These are phyloP conservation scores for Candida labiduridarum DNA, from an alignment of 1,139 yeast species.

Conservation along the genomic window DNA sequence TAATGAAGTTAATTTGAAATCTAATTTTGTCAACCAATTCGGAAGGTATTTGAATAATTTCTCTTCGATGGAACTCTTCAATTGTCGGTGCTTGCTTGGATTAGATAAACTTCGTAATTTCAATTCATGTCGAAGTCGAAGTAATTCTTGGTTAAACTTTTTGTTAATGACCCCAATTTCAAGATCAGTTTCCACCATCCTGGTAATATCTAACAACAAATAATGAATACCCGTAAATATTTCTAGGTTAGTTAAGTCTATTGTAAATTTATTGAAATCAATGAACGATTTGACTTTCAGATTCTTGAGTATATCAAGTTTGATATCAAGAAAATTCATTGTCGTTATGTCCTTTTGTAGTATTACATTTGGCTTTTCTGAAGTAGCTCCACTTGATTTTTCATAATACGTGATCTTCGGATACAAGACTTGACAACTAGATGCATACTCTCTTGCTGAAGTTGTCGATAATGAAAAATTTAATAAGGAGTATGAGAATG, in stretches of 20 bases:
- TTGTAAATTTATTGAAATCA: constrained; percentile 23
- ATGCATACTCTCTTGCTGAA: constrained; percentile 35
- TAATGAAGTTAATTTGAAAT: constrained; percentile 33
- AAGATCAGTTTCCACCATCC: constrained; percentile 28
- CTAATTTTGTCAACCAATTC: constrained; percentile 44
- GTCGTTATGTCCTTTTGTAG: constrained; percentile 24
- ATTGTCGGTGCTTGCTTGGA: not conserved
- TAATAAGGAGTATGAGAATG: constrained; percentile 41
- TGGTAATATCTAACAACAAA: constrained; percentile 30
- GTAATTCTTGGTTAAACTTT: constrained; percentile 29
- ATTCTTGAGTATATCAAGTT: constrained; percentile 32
- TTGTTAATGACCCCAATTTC: constrained; percentile 33
- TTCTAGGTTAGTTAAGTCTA: constrained; percentile 35
- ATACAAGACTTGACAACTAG: constrained; percentile 37
- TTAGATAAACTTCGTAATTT: not conserved
- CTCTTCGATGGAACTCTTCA: constrained; percentile 15
- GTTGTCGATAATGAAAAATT: constrained; percentile 42
- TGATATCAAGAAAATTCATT: constrained; percentile 16
- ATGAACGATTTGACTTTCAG: constrained; percentile 28
- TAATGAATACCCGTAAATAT: constrained; percentile 35
- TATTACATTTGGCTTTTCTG: constrained; percentile 19
- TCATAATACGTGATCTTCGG: constrained; percentile 38
- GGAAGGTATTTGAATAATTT: constrained; percentile 47
- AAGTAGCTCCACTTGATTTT: constrained; percentile 16
- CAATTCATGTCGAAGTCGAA: constrained; percentile 16